Percentiles rank a stretch among this genome's conserved stretches.
Evolutionary conservation across 2,329 filamentous ascomycete species (phyloP).

Genomic region (Fusarium sp.): DNA sequence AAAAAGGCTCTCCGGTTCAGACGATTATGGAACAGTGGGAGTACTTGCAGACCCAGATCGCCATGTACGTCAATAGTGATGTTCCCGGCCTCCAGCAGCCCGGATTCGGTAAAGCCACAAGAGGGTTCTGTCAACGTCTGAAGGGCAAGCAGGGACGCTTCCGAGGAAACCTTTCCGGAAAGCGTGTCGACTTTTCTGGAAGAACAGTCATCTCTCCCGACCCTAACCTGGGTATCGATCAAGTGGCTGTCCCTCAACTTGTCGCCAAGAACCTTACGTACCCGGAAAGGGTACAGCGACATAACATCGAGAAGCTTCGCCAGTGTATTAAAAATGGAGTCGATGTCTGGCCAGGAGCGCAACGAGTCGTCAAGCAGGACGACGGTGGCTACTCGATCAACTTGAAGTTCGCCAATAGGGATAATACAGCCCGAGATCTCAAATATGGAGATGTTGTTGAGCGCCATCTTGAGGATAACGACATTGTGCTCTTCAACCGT

Average conservation of each 20-base stretch:
- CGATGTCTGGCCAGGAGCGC: constrained; percentile 87
- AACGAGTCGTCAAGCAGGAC: constrained; percentile 80
- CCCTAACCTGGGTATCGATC: constrained; percentile 91
- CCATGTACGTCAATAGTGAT: constrained; percentile 98
- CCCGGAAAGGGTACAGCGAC: constrained; percentile 85
- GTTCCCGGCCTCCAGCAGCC: constrained; percentile 92
- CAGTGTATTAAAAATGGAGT: constrained; percentile 81
- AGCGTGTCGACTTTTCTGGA: constrained; percentile 98
- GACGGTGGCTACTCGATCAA: constrained; percentile 77
- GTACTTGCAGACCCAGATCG: constrained; percentile 93
- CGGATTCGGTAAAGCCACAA: constrained; percentile 87
- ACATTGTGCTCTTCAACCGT: constrained; percentile 97
- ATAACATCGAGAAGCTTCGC: constrained; percentile 87
- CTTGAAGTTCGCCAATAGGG: constrained; percentile 79
- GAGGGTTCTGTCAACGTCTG: constrained; percentile 93
- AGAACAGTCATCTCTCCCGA: constrained; percentile 98
- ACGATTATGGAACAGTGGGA: constrained; percentile 99
- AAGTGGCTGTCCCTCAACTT: constrained; percentile 90
- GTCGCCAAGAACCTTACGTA: constrained; percentile 98
- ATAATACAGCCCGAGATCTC: constrained; percentile 79
- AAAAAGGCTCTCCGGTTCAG: constrained; percentile 85
- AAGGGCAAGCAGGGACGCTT: constrained; percentile 99
- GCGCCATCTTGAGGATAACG: constrained; percentile 92
- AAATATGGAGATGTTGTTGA: constrained; percentile 90
- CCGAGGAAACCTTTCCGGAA: constrained; percentile 95